phyloP scores from a whole-genome alignment of 345 rosid species.

The Sonneratia alba region DNA sequence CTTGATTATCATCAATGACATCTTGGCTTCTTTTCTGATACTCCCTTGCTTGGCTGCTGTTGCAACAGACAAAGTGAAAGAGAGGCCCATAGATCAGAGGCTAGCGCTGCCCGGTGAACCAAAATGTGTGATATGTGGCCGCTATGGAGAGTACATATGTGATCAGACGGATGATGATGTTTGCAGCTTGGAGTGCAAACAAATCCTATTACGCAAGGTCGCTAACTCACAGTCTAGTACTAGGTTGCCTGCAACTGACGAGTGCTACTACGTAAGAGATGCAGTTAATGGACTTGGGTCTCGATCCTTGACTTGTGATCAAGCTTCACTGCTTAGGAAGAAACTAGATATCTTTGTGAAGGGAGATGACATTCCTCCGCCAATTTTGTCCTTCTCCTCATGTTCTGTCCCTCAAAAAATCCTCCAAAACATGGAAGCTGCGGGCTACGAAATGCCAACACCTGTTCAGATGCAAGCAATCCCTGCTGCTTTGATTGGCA shows the following conservation, averaged over 20 bases:
- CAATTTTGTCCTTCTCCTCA: slow-evolving; percentile 57
- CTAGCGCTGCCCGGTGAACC: slow-evolving; percentile 60
- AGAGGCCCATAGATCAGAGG: slow-evolving; percentile 60
- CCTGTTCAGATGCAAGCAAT: slow-evolving; percentile 90
- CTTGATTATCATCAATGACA: not conserved
- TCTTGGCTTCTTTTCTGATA: slow-evolving; percentile 2
- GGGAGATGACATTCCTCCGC: slow-evolving; percentile 47
- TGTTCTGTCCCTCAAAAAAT: slow-evolving; percentile 52
- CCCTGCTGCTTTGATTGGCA: slow-evolving; percentile 60
- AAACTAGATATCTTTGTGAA: slow-evolving; percentile 62
- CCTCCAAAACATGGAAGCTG: slow-evolving; percentile 57
- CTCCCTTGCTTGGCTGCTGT: slow-evolving; percentile 6
- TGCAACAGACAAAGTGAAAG: slow-evolving; percentile 41
- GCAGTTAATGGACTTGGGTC: slow-evolving; percentile 18
- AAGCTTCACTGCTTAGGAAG: slow-evolving; percentile 47
- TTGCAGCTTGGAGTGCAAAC: slow-evolving; percentile 89
- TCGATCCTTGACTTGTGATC: slow-evolving; percentile 21
- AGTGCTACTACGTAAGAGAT: slow-evolving; percentile 68
- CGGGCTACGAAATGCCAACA: slow-evolving; percentile 67
- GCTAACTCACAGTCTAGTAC: slow-evolving; percentile 10
- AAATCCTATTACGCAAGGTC: slow-evolving; percentile 26
- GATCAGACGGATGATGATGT: slow-evolving; percentile 78
- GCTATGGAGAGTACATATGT: slow-evolving; percentile 86
- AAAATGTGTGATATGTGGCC: slow-evolving; percentile 60
- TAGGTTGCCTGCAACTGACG: slow-evolving; percentile 52